Base-by-base conservation (phyloP, 2,329 filamentous ascomycete genomes). In the Talaromyces pinophilus region DNA sequence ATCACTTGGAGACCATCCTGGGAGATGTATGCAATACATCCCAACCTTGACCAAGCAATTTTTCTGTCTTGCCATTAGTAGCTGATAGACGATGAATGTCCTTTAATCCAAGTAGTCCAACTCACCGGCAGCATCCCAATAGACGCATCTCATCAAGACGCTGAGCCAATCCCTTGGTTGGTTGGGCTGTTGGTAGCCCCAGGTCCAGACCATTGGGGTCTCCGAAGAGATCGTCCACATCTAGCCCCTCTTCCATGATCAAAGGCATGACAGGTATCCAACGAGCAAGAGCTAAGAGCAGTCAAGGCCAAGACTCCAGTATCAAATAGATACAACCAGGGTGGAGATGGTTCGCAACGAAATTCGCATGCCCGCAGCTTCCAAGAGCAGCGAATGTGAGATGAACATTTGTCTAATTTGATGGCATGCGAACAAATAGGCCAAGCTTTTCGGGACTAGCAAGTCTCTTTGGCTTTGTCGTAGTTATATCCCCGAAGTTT, bases 1-100 rank as follows among this genome's bases (percentile, higher is more conserved):
- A 91, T 88, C 62, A 97, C 81, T 15, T 83, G 84, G 59, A 85
- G 85, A 33, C 91, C 90, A 78, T 93, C 90, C 17, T 86, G 81
- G 22, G 89, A 86, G 70, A 98, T 90, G 63, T 89, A 90, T 33
- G 93, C 93, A 70, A 98, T 92, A 67, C 90, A 92, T 52, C 94
- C 94, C 68, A 88, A 86, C 72, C 89, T 93, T 11, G 94, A 97
- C 93, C 94, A 98, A 35, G 91, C 88, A 63, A 97, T 86, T 70
- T 87, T 88, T 75, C 93, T 96, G 71, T 54, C 59, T 11, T 35
- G 46, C 71, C 68, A 75, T 78, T 61, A 76, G 69, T 57, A 22
- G 5, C 11, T 38, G 52, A 4, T 22, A 19, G 5, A 22, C 2
- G 11, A 7, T 15, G n/a, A 17, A 22, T 25, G 7, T 33, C 50